Evolutionary conservation across 177 flowering plant species (phyloP), one percentile per base, ranked within the genome.

Genomic region (Telopea speciosissima): DNA sequence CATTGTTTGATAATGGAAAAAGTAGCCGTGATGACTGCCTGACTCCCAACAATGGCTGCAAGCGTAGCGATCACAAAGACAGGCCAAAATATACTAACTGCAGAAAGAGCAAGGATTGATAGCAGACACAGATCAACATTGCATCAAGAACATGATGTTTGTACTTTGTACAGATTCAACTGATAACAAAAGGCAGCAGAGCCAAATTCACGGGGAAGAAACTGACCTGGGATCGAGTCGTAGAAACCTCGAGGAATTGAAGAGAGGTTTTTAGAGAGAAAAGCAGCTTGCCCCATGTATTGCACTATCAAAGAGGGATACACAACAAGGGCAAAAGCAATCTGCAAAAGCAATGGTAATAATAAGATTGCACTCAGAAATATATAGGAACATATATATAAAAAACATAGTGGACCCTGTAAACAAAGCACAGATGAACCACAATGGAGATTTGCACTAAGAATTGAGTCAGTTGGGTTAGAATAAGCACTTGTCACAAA

Each of bases 271-370:
- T 82, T 86, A 10, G 96, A 89, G 63, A 89, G 82, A 80, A 75
- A 90, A 71, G 96, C 96, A 71, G 93, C 96, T 81, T 88, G 96
- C n/a, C 96, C 96, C 93, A 90, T 89, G 77, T 90, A 90, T 76
- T 90, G 93, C 54, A 90, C 81, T 17, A 90, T 90, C 85, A 90
- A 80, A 70, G 90, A 90, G 23, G 96, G 96, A 81, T 90, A 90
- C 73, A 89, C 68, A 68, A 88, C 79, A 74, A 77, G 72, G 62
- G 80, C 79, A 79, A 90, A 90, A 24, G 93, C 93, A 79, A 89
- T 73, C 96, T 90, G 89, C 81, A 83, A 12, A 76, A 31, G 11
- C 24, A 65, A 76, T 59, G 74, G 62, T 1, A 40, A 42, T 25
- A 68, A 44, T 62, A 28, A 52, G 59, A 22, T 28, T 21, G 23